Base-by-base conservation (phyloP, 2,329 filamentous ascomycete species). In the Clathrospora elynae region DNA sequence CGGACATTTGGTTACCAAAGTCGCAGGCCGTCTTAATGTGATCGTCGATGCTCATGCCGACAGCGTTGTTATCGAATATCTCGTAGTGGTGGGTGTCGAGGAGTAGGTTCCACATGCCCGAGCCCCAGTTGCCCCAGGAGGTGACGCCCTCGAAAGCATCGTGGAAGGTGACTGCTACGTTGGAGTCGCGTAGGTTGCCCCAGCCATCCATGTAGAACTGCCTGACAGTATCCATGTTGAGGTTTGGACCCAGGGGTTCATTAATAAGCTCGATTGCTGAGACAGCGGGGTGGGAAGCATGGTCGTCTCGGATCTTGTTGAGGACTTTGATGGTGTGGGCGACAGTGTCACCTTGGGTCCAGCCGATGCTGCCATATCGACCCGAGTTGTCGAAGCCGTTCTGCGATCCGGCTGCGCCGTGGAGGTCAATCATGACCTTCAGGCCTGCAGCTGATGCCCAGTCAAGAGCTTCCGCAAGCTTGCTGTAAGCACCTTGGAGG, bases 371-470 rank as follows among this genome's bases (percentile, higher is more conserved):
- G 4, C 77, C 78, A 12, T 71, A 69, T 30, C 71, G 73, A 31
- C 84, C 84, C 39, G 78, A 82, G 68, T 86, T 86, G 66, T 86
- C 83, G 60, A 85, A 86, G 3, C 83, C 83, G 49, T 86, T 86
- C 56, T 86, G 83, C 5, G 80, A 84, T 5, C 77, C 77, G 12
- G 81, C 79, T 20, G 81, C 81, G 53, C 84, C 84, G 59, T 88
- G 85, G 14, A 87, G 68, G 62, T 88, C 85, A 55, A 88, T 76
- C 68, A 85, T 78, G 28, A 87, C 80, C 59, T 84, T 84, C 34
- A 87, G 62, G 3, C 80, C 79, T 30, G 78, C 73, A 30, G 62
- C 69, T 44, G 76, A 68, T 8, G 84, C 85, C 80, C 84, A 84
- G 47, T 71, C 66, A 41, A 85, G 73, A 16, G 82, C 79, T 48